A percentile compares a stretch with the other conserved stretches of the same genome.
phyloP scores from a whole-genome alignment of 2,329 filamentous ascomycete genomes.

The Sclerotinia spermophila region DNA sequence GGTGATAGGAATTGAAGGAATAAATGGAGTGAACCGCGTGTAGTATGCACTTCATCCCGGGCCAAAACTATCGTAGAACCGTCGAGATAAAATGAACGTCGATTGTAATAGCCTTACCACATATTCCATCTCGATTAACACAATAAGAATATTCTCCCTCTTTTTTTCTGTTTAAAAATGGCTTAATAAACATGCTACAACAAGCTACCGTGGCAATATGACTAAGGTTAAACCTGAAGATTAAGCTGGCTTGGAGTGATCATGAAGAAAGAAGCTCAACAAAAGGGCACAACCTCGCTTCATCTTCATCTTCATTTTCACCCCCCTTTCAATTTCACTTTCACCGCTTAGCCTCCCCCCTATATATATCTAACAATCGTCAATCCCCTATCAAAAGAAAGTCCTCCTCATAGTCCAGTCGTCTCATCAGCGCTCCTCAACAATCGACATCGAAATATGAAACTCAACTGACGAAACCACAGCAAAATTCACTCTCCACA shows the following conservation, averaged over 20 bases:
- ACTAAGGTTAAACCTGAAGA: neutral
- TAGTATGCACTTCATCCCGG: no score
- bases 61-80: no score
- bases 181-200: no score
- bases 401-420: neutral
- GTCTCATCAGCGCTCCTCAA: neutral
- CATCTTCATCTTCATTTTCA: neutral
- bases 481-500: neutral
- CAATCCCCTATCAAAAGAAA: neutral
- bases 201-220: neutral
- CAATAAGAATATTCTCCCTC: neutral
- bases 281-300: neutral
- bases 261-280: neutral
- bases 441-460: neutral
- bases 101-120: neutral
- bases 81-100: neutral
- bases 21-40: no score
- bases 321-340: neutral
- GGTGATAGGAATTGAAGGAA: rapidly evolving
- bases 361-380: neutral
- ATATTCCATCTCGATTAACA: neutral
- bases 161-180: no score
- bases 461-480: neutral
- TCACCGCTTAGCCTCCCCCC: neutral
- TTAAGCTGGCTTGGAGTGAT: neutral